These are phyloP conservation scores for Lentinula aciculospora DNA, from an alignment of 768 basidiomycete genomes.

Conservation along the genomic window DNA sequence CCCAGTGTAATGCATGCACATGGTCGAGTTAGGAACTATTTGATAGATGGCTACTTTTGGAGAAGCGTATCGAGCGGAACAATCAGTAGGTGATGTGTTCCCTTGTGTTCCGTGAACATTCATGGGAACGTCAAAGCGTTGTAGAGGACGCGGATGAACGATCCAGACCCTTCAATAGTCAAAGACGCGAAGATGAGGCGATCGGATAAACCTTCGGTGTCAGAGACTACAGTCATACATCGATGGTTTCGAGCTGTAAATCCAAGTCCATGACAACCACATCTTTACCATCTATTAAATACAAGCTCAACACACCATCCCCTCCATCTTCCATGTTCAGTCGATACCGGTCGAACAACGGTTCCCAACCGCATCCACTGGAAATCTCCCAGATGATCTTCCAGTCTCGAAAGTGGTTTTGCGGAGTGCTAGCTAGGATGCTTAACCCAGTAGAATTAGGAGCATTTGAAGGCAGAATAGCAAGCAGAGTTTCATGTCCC, in stretches of 20 bases:
- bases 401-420: conserved; percentile 27
- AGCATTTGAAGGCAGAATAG: conserved; percentile 28
- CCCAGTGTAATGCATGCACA: no score
- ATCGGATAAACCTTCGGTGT: no score
- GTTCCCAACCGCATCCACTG: conserved; percentile 25
- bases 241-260: neutral
- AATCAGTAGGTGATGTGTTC: no score
- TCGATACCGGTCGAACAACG: conserved; percentile 25
- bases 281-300: conserved; percentile 22
- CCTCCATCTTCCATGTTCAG: conserved; percentile 10
- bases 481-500: conserved; percentile 14
- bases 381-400: conserved; percentile 22
- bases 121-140: no score
- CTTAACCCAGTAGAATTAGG: conserved; percentile 24
- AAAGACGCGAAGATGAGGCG: no score
- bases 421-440: conserved; percentile 23
- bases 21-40: no score
- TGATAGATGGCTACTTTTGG: no score
- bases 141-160: no score
- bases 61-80: no score
- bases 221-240: no score
- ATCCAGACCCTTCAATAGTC: no score
- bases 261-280: conserved; percentile 8
- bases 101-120: no score
- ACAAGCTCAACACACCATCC: conserved; percentile 27